Evolutionary conservation across 179 eudicot genomes (phyloP).

Genomic region (Silene noctiflora): DNA sequence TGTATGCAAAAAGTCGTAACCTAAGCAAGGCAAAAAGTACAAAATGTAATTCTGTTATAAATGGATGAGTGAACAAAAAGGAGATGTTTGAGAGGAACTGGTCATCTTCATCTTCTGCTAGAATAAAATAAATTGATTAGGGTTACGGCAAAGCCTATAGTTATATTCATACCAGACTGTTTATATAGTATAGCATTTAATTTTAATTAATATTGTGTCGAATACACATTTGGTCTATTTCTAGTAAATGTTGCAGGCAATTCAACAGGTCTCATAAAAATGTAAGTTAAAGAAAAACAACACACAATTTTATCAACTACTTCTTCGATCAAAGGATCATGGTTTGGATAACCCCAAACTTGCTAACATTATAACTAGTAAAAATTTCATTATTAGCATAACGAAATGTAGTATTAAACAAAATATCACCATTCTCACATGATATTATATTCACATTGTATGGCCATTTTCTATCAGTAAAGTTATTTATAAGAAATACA

Average conservation of each 20-base stretch:
- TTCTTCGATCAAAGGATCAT: neutral
- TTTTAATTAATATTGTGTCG: slow-evolving; percentile 17
- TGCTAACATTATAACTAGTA: too few relatives aligned
- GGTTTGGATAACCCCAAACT: slow-evolving; percentile 27
- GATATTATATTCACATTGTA: too few relatives aligned
- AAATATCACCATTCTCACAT: too few relatives aligned
- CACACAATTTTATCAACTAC: neutral
- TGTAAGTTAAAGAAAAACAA: slow-evolving; percentile 13
- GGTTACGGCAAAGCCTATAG: slow-evolving; percentile 17
- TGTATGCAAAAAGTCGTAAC: neutral
- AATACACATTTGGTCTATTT: slow-evolving; percentile 24
- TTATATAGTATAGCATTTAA: slow-evolving; percentile 14
- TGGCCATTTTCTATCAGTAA: too few relatives aligned
- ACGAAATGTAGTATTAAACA: too few relatives aligned
- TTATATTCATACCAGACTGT: slow-evolving; percentile 6
- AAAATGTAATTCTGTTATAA: slow-evolving; percentile 13
- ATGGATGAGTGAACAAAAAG: slow-evolving; percentile 27
- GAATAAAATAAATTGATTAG: slow-evolving; percentile 8
- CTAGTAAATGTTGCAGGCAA: slow-evolving; percentile 27
- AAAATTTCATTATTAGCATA: too few relatives aligned
- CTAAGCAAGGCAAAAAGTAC: neutral
- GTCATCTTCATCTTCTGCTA: slow-evolving; percentile 30
- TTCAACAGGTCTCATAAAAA: slow-evolving; percentile 21
- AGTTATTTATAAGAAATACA: too few relatives aligned
- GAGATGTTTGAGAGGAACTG: slow-evolving; percentile 17